These are phyloP conservation scores for Globisporangium takayamanum DNA, from an alignment of 352 stramenopile species.

Conservation along the genomic window DNA sequence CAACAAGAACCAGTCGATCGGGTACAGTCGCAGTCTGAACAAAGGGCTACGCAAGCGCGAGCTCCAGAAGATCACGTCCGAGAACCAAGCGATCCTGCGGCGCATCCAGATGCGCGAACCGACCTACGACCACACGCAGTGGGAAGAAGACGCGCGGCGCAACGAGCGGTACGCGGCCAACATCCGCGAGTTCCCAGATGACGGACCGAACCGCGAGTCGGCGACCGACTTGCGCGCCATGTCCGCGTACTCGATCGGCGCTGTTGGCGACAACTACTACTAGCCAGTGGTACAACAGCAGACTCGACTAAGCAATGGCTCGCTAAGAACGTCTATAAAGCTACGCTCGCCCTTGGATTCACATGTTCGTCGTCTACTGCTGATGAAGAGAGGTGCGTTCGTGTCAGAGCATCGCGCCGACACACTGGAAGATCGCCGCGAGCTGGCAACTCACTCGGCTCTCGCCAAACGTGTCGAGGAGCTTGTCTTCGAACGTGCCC, in stretches of 20 bases:
- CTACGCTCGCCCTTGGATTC: neutral
- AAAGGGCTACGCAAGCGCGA: conserved; percentile 78
- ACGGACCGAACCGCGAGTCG: conserved; percentile 28
- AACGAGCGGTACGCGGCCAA: conserved; percentile 84
- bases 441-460: conserved; percentile 62
- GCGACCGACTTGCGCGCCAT: conserved; percentile 41
- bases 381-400: neutral
- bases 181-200: conserved; percentile 81
- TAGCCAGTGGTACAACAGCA: neutral
- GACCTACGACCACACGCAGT: conserved; percentile 87
- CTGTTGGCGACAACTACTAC: conserved; percentile 37
- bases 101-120: conserved; percentile 89
- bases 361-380: neutral
- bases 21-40: conserved; percentile 79
- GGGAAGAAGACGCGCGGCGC: conserved; percentile 83
- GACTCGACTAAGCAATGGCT: neutral
- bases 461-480: conserved; percentile 58
- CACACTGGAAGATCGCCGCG: conserved; percentile 30
- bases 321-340: neutral
- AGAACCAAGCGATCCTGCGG: conserved; percentile 84
- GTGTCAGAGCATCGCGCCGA: conserved; percentile 24
- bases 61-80: conserved; percentile 79
- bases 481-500: conserved; percentile 52
- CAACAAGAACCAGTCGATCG: conserved; percentile 79
- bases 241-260: conserved; percentile 49